Conservation (phyloP, 1,284 basidiomycete species). For the Malassezia nana region DNA sequence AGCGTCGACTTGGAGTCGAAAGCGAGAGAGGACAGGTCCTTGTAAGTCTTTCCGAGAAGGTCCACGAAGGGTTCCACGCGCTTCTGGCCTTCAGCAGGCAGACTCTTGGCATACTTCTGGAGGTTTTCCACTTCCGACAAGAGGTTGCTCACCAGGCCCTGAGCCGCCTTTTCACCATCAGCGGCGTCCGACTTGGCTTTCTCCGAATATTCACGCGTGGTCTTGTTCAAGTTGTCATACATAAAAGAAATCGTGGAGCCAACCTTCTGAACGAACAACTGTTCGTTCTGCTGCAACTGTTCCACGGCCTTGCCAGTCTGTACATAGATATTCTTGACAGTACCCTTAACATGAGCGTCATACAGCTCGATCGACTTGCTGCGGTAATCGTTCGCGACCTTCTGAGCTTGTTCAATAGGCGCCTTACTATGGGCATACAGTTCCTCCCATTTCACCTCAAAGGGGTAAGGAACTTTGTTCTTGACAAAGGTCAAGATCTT, state of each 20-base stretch:
- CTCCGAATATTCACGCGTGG: constrained; percentile 32
- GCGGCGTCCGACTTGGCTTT: constrained; percentile 32
- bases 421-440: constrained; percentile 28
- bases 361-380: constrained; percentile 30
- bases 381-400: constrained; percentile 27
- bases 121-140: constrained; percentile 32
- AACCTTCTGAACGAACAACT: constrained; percentile 37
- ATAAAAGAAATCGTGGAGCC: constrained; percentile 14
- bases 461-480: constrained; percentile 43
- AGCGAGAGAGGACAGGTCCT: constrained; percentile 37
- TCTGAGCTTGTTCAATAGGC: constrained; percentile 28
- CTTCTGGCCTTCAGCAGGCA: constrained; percentile 41
- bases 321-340: constrained; percentile 14
- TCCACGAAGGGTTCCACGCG: constrained; percentile 39
- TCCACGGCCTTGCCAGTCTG: constrained; percentile 29
- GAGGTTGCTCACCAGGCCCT: constrained; percentile 16
- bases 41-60: constrained; percentile 40
- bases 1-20: constrained; percentile 32
- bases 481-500: constrained; percentile 42
- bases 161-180: constrained; percentile 36
- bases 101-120: constrained; percentile 32
- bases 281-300: constrained; percentile 38
- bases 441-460: constrained; percentile 39
- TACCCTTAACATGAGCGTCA: constrained; percentile 32
- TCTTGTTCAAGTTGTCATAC: constrained; percentile 32